Evolutionary conservation across 805 yeast species (phyloP), one percentile per base, ranked within the genome.

Genomic region (Cyberlindnera sargentensis): DNA sequence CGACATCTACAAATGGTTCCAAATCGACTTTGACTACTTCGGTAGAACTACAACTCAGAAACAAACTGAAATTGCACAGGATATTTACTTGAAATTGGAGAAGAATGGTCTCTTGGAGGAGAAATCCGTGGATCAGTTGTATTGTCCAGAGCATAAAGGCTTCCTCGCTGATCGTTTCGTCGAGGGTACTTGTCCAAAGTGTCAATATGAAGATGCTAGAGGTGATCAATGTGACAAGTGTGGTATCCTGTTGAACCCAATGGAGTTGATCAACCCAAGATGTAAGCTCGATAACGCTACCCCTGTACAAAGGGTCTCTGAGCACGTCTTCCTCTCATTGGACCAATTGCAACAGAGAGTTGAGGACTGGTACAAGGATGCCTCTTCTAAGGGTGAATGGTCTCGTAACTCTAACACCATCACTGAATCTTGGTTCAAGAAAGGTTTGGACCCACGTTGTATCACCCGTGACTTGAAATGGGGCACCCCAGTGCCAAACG

Each of bases 171-270:
- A 93, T 63, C 75, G 99, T 64, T 93, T 78, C 57, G 99, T 93
- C 31, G 98, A 93, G 68, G 99, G 99, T 54, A 86, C 81, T 40
- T 93, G 99, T 71, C 98, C 98, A 46, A 83, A 83, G 65, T 93
- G 99, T 72, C 76, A 72, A 37, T 93, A 89, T 62, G 95, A 85
- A 49, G 99, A 93, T 63, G 99, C 99, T 30, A 81, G 99, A 66
- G 99, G 99, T 56, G 99, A 93, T 66, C 99, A 93, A 72, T 93
- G 99, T 76, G 99, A 93, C 66, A 82, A 82, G 58, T 93, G 99
- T 73, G 99, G 99, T 52, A 67, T 70, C 47, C 72, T 93, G 51
- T 73, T 93, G 55, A 85, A 91, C 63, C 96, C 99, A 40, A 84
- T 89, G 58, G 98, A 93, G 66, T 76, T 93, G 63, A 82, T 91